These are phyloP conservation scores for Penicillium sp. DNA, from an alignment of 2,329 filamentous ascomycete genomes.

Conservation along the genomic window DNA sequence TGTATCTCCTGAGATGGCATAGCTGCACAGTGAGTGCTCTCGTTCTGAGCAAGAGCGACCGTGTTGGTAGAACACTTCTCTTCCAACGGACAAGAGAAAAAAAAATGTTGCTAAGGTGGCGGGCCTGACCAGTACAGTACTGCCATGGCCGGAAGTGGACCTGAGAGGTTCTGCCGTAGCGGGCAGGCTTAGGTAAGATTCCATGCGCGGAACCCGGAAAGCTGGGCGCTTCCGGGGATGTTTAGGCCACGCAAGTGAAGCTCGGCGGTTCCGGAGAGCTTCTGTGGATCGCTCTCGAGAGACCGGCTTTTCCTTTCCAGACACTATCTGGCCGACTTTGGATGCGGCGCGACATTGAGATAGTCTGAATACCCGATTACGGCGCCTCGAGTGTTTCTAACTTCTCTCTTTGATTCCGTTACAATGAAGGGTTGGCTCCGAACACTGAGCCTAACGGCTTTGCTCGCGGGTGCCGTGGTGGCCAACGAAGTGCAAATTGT, in stretches of 20 bases:
- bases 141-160: too few species aligned
- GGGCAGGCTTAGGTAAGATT: slow-evolving; percentile 25
- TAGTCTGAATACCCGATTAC: slow-evolving; percentile 13
- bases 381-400: slow-evolving; percentile 24
- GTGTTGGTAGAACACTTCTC: too few species aligned
- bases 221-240: slow-evolving; percentile 9
- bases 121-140: too few species aligned
- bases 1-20: slow-evolving; percentile 31
- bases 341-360: slow-evolving; percentile 17
- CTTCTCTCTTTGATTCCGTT: slow-evolving; percentile 8
- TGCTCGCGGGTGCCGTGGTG: slow-evolving; percentile 34
- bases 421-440: slow-evolving; percentile 39
- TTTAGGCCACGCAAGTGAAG: slow-evolving; percentile 14
- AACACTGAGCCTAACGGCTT: slow-evolving; percentile 32
- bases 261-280: slow-evolving; percentile 9
- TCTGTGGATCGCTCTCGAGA: slow-evolving; percentile 1
- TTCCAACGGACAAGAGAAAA: slow-evolving; percentile 5
- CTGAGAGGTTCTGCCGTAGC: slow-evolving; percentile 9
- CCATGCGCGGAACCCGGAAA: slow-evolving; percentile 11
- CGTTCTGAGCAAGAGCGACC: not conserved
- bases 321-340: slow-evolving; percentile 7
- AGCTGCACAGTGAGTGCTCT: not conserved
- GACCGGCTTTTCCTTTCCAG: slow-evolving; percentile 5
- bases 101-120: slow-evolving; percentile 8
- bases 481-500: slow-evolving; percentile 45